A percentile compares a stretch with the other conserved stretches of the same genome.
phyloP scores from a whole-genome alignment of 495 filamentous ascomycete species.

The Cercophora scortea region DNA sequence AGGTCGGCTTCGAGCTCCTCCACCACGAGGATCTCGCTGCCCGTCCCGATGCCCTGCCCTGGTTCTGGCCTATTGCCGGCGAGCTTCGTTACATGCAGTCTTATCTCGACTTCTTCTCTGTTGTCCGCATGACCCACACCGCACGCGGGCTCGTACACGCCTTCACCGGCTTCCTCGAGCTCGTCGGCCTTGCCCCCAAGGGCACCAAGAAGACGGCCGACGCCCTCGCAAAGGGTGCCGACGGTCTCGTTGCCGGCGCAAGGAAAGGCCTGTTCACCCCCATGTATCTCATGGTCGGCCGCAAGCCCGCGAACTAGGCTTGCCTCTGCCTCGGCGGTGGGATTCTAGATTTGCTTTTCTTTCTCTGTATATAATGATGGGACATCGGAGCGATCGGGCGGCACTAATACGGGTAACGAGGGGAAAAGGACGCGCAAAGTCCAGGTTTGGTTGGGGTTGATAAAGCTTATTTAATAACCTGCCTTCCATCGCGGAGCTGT shows the following conservation, averaged over 20 bases:
- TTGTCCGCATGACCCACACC: slow-evolving; percentile 83
- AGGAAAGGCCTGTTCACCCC: slow-evolving; percentile 94
- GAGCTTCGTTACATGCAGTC: slow-evolving; percentile 72
- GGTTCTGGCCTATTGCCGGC: slow-evolving; percentile 91
- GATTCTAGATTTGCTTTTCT: neutral
- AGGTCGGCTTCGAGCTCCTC: slow-evolving; percentile 78
- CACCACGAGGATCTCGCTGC: slow-evolving; percentile 87
- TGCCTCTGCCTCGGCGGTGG: neutral
- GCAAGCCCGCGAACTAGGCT: slow-evolving; percentile 60
- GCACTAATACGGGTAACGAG: slow-evolving; percentile 17
- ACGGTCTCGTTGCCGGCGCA: slow-evolving; percentile 83
- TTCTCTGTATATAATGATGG: slow-evolving; percentile 11
- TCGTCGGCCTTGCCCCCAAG: slow-evolving; percentile 61
- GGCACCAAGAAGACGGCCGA: slow-evolving; percentile 97
- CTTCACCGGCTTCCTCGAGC: slow-evolving; percentile 74
- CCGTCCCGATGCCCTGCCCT: slow-evolving; percentile 68
- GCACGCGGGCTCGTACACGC: slow-evolving; percentile 70
- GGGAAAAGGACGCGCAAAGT: neutral
- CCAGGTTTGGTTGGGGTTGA: too few species aligned
- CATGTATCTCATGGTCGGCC: slow-evolving; percentile 97
- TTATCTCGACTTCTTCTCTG: slow-evolving; percentile 72
- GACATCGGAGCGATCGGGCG: slow-evolving; percentile 6
- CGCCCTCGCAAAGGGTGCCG: slow-evolving; percentile 72
- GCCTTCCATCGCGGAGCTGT: slow-evolving; percentile 2
- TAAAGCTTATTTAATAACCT: slow-evolving; percentile 8